Evolutionary conservation across 345 rosid species (phyloP).

Genomic region (Limnanthes douglasii): DNA sequence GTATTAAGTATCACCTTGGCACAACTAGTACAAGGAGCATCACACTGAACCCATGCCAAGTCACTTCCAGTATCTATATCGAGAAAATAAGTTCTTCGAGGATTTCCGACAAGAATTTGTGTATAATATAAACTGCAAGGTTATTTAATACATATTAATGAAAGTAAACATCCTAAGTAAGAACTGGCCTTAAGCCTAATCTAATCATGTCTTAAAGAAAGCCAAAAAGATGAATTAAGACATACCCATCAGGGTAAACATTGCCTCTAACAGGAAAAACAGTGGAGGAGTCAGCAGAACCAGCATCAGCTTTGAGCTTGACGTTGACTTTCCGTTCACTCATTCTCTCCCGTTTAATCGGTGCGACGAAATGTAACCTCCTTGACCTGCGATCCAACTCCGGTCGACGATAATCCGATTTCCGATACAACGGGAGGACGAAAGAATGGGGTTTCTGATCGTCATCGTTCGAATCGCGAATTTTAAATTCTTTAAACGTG

Average conservation of each 20-base stretch:
- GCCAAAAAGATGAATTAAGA: background rate
- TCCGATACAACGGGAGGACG: constrained; percentile 59
- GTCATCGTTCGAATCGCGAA: constrained; percentile 24
- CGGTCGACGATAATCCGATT: constrained; percentile 22
- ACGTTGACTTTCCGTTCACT: constrained; percentile 16
- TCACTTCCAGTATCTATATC: constrained; percentile 96
- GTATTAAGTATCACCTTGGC: constrained; percentile 45
- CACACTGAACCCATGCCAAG: constrained; percentile 94
- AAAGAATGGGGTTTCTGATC: constrained; percentile 17
- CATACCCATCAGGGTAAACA: constrained; percentile 85
- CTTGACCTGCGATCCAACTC: constrained; percentile 26
- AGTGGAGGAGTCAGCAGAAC: constrained; percentile 36
- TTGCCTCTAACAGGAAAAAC: constrained; percentile 60
- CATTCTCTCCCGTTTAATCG: constrained; percentile 14
- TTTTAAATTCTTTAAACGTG: constrained; percentile 23
- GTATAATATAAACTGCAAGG: constrained; percentile 61
- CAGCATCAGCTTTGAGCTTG: constrained; percentile 18
- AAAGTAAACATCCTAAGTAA: background rate
- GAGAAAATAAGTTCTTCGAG: constrained; percentile 42
- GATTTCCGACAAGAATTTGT: constrained; percentile 49
- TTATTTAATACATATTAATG: background rate
- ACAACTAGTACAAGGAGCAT: constrained; percentile 86
- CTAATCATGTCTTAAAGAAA: background rate
- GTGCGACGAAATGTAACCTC: constrained; percentile 20
- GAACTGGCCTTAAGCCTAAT: constrained; percentile 2